phyloP scores from a whole-genome alignment of 768 basidiomycete species.

The Obba rivulosa region DNA sequence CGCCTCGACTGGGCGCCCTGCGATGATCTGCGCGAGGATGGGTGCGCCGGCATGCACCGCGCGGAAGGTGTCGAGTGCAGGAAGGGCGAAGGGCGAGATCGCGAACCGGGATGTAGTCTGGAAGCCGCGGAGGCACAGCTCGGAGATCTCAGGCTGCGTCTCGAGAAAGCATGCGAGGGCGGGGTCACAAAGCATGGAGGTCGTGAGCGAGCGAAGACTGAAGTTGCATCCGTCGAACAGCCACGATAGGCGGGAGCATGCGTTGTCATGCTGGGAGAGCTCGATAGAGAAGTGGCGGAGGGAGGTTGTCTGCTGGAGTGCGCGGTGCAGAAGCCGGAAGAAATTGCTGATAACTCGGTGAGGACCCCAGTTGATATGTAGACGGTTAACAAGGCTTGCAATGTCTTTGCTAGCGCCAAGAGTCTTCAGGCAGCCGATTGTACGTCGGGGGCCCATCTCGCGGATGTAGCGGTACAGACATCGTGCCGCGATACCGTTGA shows the following conservation, averaged over 20 bases:
- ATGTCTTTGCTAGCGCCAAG: slow-evolving; percentile 31
- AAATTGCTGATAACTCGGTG: slow-evolving; percentile 40
- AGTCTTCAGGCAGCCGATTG: slow-evolving; percentile 34
- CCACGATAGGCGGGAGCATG: slow-evolving; percentile 37
- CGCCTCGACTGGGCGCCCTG: slow-evolving; percentile 41
- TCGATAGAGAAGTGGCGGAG: slow-evolving; percentile 46
- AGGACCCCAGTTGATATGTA: slow-evolving; percentile 40
- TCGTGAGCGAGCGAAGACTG: slow-evolving; percentile 42
- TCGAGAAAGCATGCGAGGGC: slow-evolving; percentile 47
- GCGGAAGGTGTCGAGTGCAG: slow-evolving; percentile 43
- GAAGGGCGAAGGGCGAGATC: slow-evolving; percentile 39
- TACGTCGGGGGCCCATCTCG: slow-evolving; percentile 24
- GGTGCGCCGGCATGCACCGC: slow-evolving; percentile 47
- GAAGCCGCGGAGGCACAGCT: slow-evolving; percentile 53
- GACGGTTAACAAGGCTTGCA: slow-evolving; percentile 33
- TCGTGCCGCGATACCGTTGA: slow-evolving; percentile 27
- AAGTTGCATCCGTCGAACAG: slow-evolving; percentile 42
- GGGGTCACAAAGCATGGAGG: slow-evolving; percentile 49
- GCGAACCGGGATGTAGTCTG: slow-evolving; percentile 29
- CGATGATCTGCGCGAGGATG: slow-evolving; percentile 40
- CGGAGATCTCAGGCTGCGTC: slow-evolving; percentile 39
- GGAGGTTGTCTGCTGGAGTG: slow-evolving; percentile 33
- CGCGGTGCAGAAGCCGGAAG: slow-evolving; percentile 42
- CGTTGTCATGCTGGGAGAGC: slow-evolving; percentile 31
- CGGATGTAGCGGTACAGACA: slow-evolving; percentile 34